Base-by-base conservation (phyloP, 1,284 basidiomycete species). In the Sporisorium reilianum region DNA sequence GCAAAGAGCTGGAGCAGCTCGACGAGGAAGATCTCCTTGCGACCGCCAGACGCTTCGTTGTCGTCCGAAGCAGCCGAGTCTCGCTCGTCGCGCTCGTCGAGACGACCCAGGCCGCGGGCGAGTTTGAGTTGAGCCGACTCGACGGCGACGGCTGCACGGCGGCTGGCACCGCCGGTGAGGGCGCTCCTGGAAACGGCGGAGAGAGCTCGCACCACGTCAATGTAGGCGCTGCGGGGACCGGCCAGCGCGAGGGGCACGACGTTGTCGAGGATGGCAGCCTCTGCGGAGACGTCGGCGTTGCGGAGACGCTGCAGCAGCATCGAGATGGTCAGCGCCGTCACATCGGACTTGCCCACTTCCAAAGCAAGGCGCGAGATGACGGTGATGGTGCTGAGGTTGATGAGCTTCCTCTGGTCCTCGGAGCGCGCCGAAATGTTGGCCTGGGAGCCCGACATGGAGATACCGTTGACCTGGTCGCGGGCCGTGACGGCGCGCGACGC, bases 251-350 rank as follows among this genome's bases (percentile, higher is more conserved):
- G 88, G 61, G 95, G 93, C 5, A 97, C 94, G 10, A 98, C 88
- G 81, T 94, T 95, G 83, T 92, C 92, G 5, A 95, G 91, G 73
- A 97, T 95, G 1, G 93, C 92, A 28, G 93, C 92, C 85, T 97
- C 94, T 5, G 94, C 91, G 1, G 90, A 90, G 0, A 92, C 90
- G 78, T 96, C 93, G 6, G 93, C 92, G 12, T 90, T 90, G 25
- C 92, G 90, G 26, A 97, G 87, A 25, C 94, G 89, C 86, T 97
- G 96, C 25, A 97, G 86, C 6, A 98, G 87, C 92, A 98, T 95
- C 2, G 95, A 95, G 11, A 94, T 90, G 55, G 80, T 75, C 25
- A 84, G 76, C 32, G 76, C 73, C 1, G 80, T 83, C 5, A 82
- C 74, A 51, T 80, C 78, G 18, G 74, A 72, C 54, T 74, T 68